Conservation (phyloP, 2,329 filamentous ascomycete genomes). For the Sporothrix brunneoviolacea region DNA sequence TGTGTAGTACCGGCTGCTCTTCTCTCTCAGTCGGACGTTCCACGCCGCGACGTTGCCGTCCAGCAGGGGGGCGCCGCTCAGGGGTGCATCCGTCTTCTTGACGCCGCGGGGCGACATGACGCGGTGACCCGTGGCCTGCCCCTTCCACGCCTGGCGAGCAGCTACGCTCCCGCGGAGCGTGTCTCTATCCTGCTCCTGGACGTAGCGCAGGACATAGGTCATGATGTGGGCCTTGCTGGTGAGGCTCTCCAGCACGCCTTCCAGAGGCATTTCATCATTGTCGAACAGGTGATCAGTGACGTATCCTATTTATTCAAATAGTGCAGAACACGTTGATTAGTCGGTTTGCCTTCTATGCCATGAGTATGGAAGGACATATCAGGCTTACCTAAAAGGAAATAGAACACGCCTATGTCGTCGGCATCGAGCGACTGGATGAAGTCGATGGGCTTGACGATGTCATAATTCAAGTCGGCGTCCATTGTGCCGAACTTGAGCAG, state of each 20-base stretch:
- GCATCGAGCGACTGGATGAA: too few species aligned
- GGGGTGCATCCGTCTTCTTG: background rate
- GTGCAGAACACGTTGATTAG: too few species aligned
- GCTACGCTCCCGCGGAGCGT: background rate
- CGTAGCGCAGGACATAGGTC: background rate
- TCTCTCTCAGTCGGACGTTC: slow-evolving; percentile 10
- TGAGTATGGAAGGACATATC: too few species aligned
- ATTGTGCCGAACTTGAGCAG: too few species aligned
- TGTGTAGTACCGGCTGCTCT: background rate
- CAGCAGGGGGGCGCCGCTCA: slow-evolving; percentile 8
- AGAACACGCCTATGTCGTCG: too few species aligned
- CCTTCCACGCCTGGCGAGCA: slow-evolving; percentile 8
- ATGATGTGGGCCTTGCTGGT: slow-evolving; percentile 4
- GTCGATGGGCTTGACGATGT: too few species aligned
- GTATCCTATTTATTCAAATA: too few species aligned
- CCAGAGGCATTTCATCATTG: background rate
- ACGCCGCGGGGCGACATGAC: background rate
- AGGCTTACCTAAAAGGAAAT: too few species aligned
- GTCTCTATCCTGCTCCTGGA: background rate
- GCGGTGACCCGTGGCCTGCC: slow-evolving; percentile 6
- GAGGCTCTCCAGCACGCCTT: background rate
- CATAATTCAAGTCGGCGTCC: too few species aligned
- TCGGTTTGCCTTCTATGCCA: too few species aligned
- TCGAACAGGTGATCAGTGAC: background rate
- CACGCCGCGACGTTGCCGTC: slow-evolving; percentile 12